Evolutionary conservation across 164 flowering plant genomes (phyloP).

Genomic region (Akebia trifoliata): DNA sequence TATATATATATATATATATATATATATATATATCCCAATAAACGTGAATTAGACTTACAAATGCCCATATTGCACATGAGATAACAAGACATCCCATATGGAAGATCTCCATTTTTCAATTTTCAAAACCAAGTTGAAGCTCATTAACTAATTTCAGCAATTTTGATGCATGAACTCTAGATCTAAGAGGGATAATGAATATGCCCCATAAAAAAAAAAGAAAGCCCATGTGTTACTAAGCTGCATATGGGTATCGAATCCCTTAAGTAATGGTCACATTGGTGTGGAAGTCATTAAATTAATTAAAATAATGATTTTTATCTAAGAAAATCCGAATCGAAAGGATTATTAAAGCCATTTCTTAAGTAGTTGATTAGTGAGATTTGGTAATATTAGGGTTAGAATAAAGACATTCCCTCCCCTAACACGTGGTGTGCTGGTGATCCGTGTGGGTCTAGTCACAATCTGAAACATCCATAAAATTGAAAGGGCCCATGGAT

Average conservation of each 20-base stretch:
- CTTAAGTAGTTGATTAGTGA: neutral
- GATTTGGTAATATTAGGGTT: neutral
- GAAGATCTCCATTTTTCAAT: constrained; percentile 13
- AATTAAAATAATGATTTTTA: no score
- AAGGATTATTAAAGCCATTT: neutral
- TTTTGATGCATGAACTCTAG: no score
- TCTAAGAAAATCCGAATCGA: constrained; percentile 2
- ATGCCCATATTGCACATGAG: constrained; percentile 40
- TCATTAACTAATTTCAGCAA: constrained; percentile 4
- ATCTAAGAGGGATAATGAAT: no score
- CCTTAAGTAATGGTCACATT: no score
- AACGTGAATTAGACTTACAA: constrained; percentile 16
- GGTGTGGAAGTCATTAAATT: no score
- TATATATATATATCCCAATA: constrained; percentile 16
- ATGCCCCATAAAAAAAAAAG: neutral
- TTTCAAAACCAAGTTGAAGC: constrained; percentile 5
- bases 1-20: no score
- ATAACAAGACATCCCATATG: constrained; percentile 42
- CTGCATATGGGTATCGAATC: constrained; percentile 8
- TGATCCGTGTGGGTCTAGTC: neutral
- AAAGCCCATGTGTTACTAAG: constrained; percentile 16
- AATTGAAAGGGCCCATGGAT: neutral
- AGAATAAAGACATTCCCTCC: constrained; percentile 13
- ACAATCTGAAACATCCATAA: neutral
- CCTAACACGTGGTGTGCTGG: neutral